These are phyloP conservation scores for Dactylorhiza incarnata DNA, from an alignment of 106 monocot genomes.

Conservation along the genomic window DNA sequence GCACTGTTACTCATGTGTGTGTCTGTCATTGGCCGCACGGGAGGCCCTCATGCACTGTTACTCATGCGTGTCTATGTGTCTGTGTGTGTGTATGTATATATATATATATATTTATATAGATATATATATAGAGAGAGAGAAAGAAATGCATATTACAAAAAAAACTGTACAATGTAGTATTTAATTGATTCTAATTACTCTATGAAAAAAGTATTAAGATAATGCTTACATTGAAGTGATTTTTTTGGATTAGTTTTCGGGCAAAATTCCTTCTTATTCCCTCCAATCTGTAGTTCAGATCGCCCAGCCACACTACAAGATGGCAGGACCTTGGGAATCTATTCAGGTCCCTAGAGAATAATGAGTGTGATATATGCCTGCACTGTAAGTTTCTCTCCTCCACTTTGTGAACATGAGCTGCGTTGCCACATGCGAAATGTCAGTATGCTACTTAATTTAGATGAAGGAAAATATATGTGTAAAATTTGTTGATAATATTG, in stretches of 20 bases:
- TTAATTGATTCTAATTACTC: not conserved
- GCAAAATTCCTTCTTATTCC: slow-evolving; percentile 28
- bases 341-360: slow-evolving; percentile 24
- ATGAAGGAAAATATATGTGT: too few relatives aligned
- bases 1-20: too few relatives aligned
- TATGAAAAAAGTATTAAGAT: not conserved
- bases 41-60: too few relatives aligned
- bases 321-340: slow-evolving; percentile 19
- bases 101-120: too few relatives aligned
- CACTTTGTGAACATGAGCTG: too few relatives aligned
- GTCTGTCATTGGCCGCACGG: too few relatives aligned
- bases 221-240: slow-evolving; percentile 35
- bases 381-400: slow-evolving; percentile 42
- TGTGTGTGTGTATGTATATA: not conserved
- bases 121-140: too few relatives aligned
- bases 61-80: too few relatives aligned
- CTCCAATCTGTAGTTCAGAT: slow-evolving; percentile 47
- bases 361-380: slow-evolving; percentile 41
- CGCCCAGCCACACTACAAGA: slow-evolving; percentile 46
- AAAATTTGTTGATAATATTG: too few relatives aligned
- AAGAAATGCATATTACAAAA: not conserved
- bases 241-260: slow-evolving; percentile 28
- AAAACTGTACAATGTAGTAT: not conserved
- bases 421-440: too few relatives aligned
- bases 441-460: too few relatives aligned